phyloP scores from a whole-genome alignment of 2,329 filamentous ascomycete genomes.

The Pyrenophora teres region DNA sequence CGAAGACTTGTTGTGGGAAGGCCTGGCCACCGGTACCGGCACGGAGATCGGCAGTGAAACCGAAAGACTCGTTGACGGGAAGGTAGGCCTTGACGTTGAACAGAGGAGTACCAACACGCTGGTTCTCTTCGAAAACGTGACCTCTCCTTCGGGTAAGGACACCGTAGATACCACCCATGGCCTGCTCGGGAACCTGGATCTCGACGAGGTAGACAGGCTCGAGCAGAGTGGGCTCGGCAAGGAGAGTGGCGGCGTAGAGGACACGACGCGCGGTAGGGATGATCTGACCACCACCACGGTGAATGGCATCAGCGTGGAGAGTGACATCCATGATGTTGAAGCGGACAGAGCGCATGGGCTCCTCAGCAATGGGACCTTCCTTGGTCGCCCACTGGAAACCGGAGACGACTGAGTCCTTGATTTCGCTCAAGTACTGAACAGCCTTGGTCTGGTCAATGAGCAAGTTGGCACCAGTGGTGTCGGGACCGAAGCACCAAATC shows the following conservation, averaged over 20 bases:
- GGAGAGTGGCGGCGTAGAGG: constrained; percentile 87
- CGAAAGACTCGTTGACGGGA: constrained; percentile 96
- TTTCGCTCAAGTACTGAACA: constrained; percentile 99
- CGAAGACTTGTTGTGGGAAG: constrained; percentile 98
- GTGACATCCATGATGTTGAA: constrained; percentile 99
- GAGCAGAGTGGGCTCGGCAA: constrained; percentile 87
- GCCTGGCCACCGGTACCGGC: constrained; percentile 93
- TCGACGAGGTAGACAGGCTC: constrained; percentile 99
- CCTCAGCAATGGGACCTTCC: constrained; percentile 96
- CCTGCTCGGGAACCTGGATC: constrained; percentile 97
- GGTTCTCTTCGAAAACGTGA: constrained; percentile 98
- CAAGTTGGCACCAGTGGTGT: constrained; percentile 97
- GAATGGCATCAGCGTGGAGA: constrained; percentile 98
- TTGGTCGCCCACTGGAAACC: constrained; percentile 99
- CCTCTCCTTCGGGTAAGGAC: constrained; percentile 96
- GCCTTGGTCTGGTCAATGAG: constrained; percentile 99
- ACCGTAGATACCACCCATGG: constrained; percentile 99
- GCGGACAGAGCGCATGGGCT: constrained; percentile 95
- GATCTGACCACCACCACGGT: constrained; percentile 98
- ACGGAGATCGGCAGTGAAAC: constrained; percentile 98
- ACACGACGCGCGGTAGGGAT: constrained; percentile 98
- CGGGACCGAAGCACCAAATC: constrained; percentile 99
- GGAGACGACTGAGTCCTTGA: constrained; percentile 99
- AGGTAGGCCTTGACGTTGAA: constrained; percentile 99
- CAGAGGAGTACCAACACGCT: constrained; percentile 96